Evolutionary conservation across 768 basidiomycete genomes (phyloP).

Genomic region (Russula virescens): DNA sequence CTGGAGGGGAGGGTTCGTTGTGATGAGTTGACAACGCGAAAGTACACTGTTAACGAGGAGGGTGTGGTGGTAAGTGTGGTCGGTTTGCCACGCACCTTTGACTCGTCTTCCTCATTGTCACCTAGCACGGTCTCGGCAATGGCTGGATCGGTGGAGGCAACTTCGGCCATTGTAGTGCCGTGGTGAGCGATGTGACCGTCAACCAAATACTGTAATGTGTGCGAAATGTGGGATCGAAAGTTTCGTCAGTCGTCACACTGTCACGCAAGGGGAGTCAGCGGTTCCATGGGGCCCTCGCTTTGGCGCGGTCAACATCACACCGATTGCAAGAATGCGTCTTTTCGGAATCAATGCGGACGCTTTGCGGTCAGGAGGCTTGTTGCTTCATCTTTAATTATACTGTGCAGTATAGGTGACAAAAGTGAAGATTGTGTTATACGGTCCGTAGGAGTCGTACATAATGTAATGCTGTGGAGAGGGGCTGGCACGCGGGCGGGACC

Average conservation of each 20-base stretch:
- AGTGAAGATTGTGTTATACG: not conserved
- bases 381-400: too few relatives aligned
- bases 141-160: conserved; percentile 26
- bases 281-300: conserved; percentile 5
- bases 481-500: not conserved
- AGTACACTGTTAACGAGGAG: not conserved
- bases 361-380: not conserved
- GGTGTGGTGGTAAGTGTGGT: not conserved
- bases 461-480: not conserved
- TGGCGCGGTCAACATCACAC: too few relatives aligned
- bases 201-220: too few relatives aligned
- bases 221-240: not conserved
- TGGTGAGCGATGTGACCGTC: conserved; percentile 5
- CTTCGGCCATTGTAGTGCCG: conserved; percentile 30
- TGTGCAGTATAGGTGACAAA: not conserved
- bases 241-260: conserved; percentile 3
- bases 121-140: conserved; percentile 28
- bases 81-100: conserved; percentile 29
- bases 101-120: conserved; percentile 34
- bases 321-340: too few relatives aligned
- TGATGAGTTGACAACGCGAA: not conserved
- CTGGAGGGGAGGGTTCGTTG: conserved; percentile 34
- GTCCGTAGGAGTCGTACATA: too few relatives aligned
- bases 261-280: not conserved
- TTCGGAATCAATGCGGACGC: not conserved